Evolutionary conservation across 2,329 filamentous ascomycete species (phyloP).

Genomic region (Rhexocercosporidium sp.): DNA sequence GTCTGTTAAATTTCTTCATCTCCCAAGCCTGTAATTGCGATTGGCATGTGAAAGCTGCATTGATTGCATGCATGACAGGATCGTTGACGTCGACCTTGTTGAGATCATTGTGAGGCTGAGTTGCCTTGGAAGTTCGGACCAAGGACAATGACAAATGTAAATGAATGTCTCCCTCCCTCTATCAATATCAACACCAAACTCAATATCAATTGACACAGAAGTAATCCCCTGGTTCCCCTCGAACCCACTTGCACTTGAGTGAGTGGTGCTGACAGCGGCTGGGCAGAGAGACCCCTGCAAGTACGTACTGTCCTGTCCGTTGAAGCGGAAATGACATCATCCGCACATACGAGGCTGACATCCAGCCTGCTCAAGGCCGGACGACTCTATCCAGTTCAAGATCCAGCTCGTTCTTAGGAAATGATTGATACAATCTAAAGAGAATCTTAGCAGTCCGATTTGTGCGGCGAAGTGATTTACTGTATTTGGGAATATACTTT

Average conservation of each 20-base stretch:
- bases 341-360: neutral
- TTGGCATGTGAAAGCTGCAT: conserved; percentile 11
- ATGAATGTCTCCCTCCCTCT: too few species aligned
- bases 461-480: too few species aligned
- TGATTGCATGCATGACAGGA: too few species aligned
- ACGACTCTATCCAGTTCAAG: neutral
- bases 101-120: conserved; percentile 5
- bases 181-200: too few species aligned
- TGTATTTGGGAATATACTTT: too few species aligned
- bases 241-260: neutral
- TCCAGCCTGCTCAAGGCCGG: neutral
- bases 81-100: neutral
- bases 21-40: neutral
- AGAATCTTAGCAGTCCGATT: too few species aligned
- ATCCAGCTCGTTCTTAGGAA: neutral
- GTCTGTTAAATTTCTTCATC: neutral
- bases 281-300: neutral
- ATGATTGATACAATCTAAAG: too few species aligned
- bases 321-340: conserved; percentile 9
- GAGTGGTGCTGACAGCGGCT: neutral
- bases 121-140: neutral
- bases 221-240: too few species aligned
- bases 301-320: too few species aligned
- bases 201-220: neutral
- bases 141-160: too few species aligned